Conservation (phyloP, 805 yeast genomes). For the Kazachstania kunashirensis region DNA sequence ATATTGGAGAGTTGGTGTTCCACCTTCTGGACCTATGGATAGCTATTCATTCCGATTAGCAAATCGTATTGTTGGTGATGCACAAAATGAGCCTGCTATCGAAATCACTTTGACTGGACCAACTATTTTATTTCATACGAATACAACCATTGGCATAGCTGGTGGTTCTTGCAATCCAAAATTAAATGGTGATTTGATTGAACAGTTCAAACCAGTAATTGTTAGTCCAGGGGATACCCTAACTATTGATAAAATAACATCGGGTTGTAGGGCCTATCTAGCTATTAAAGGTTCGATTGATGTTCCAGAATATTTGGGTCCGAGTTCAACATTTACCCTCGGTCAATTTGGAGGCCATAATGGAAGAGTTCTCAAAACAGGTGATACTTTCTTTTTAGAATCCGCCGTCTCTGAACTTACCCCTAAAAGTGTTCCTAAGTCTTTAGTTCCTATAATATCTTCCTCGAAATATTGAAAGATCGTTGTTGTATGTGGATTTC, state of each 20-base stretch:
- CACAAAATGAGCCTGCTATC: slow-evolving; percentile 72
- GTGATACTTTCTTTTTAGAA: slow-evolving; percentile 84
- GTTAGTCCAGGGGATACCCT: slow-evolving; percentile 69
- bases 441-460: slow-evolving; percentile 29
- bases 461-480: slow-evolving; percentile 54
- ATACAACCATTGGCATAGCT: slow-evolving; percentile 66
- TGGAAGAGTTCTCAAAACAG: slow-evolving; percentile 83
- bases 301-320: slow-evolving; percentile 87
- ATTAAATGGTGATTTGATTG: slow-evolving; percentile 47
- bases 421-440: slow-evolving; percentile 42
- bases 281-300: slow-evolving; percentile 91
- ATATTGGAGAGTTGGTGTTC: slow-evolving; percentile 69
- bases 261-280: slow-evolving; percentile 85
- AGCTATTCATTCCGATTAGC: slow-evolving; percentile 82
- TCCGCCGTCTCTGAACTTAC: slow-evolving; percentile 62
- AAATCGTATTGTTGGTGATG: slow-evolving; percentile 84
- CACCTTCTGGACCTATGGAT: slow-evolving; percentile 99
- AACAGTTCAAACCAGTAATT: slow-evolving; percentile 64
- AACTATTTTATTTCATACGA: slow-evolving; percentile 71
- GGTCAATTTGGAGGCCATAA: slow-evolving; percentile 91
- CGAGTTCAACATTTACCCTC: slow-evolving; percentile 92
- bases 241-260: slow-evolving; percentile 65
- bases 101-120: slow-evolving; percentile 89
- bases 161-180: slow-evolving; percentile 74
- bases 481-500: slow-evolving; percentile 95